Base-by-base conservation (phyloP, 257 asterid species). In the Salvia rosmarinus region DNA sequence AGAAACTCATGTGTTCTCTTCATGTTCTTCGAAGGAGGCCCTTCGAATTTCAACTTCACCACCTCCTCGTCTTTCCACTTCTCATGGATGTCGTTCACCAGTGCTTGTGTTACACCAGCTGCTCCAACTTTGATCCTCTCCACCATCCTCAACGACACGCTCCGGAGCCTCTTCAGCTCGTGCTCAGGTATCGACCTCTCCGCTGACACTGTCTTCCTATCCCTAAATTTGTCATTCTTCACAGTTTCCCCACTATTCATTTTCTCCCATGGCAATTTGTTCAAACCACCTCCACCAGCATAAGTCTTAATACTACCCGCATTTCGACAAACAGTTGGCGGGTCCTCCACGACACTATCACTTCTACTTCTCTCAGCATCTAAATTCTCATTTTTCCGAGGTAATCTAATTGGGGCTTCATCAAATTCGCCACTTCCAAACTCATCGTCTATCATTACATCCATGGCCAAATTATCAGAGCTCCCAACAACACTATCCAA, bases 51-150 rank as follows among this genome's bases (percentile, higher is more conserved):
- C 75, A 94, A 58, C 68, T 94, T 94, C 61, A 94, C 92, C 50
- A 91, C 85, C 80, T 94, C 99, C 28, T 94, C 96, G 50, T 28
- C 34, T 75, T 80, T 85, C 99, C 99, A 94, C 63, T 89, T 91
- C 47, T 86, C 85, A 58, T 85, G 91, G 69, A 94, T 88, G 28
- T 84, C 74, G 40, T 86, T 87, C 49, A 86, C 95, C 77, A 94
- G 74, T 46, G 72, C 82, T 72, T 88, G 97, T 3, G 96, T 91
- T 63, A 94, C 85, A 49, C 99, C 97, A 28, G 84, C 90, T 32
- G 89, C 83, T 12, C 96, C 95, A 25, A 89, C 96, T 67, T 84
- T 94, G 51, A 85, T 90, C 68, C 96, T 83, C 81, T 94, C 97
- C 72, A 82, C 76, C 97, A 85, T 88, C 65, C 92, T 86, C 87